Conservation (phyloP, 2,329 filamentous ascomycete genomes). For the Claviceps sorghi region DNA sequence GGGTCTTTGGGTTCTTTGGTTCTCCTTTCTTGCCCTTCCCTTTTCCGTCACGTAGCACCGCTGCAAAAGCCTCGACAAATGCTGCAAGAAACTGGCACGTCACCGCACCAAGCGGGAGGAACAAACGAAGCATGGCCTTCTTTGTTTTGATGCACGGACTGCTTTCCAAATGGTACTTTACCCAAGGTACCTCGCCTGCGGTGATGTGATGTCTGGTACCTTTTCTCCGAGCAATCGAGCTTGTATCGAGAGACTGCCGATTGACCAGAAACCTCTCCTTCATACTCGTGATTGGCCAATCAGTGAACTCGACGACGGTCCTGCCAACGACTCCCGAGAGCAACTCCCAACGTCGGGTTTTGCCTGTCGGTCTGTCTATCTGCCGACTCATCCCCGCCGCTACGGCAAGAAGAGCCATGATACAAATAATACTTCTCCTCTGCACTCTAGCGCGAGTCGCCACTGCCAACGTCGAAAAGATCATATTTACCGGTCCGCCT, state of each 20-base stretch:
- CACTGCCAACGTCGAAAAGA: constrained; percentile 74
- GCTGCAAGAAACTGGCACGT: not conserved
- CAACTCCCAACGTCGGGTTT: not conserved
- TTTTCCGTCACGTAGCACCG: not conserved
- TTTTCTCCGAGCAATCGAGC: no score
- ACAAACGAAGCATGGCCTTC: no score
- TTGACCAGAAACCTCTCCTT: no score
- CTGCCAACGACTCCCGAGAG: not conserved
- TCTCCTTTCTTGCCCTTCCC: no score
- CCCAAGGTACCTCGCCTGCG: no score
- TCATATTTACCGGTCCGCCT: constrained; percentile 65
- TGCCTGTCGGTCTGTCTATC: not conserved
- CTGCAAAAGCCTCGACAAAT: not conserved
- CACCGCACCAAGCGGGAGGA: not conserved
- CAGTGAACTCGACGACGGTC: not conserved
- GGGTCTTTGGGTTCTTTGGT: no score
- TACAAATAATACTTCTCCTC: not conserved
- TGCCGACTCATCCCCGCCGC: not conserved
- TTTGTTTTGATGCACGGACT: no score
- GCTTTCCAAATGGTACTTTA: no score
- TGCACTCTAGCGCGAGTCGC: constrained; percentile 7
- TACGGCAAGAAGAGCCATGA: not conserved
- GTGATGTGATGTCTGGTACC: no score
- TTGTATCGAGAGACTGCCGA: no score
- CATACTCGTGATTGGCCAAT: not conserved